phyloP scores from a whole-genome alignment of 2,329 filamentous ascomycete genomes.

The Epicoccum sorghinum region DNA sequence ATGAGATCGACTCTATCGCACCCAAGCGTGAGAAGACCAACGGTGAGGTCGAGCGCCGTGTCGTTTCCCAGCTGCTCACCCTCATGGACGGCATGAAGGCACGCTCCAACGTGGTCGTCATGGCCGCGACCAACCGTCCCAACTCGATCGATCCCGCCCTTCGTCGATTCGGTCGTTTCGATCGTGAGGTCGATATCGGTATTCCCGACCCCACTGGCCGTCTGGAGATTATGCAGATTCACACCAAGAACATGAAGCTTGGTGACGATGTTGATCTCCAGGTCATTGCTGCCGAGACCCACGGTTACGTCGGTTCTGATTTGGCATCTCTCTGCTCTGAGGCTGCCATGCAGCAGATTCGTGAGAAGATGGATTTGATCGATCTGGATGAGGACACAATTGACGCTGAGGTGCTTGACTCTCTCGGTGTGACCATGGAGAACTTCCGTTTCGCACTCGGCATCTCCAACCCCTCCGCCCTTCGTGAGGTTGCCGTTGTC shows the following conservation, averaged over 20 bases:
- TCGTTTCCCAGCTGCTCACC: conserved; percentile 94
- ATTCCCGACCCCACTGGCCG: conserved; percentile 97
- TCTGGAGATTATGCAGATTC: conserved; percentile 98
- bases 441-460: conserved; percentile 99
- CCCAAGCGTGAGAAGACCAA: conserved; percentile 99
- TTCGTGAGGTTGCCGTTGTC: conserved; percentile 97
- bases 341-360: conserved; percentile 99
- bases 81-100: conserved; percentile 99
- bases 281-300: conserved; percentile 94
- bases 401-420: conserved; percentile 97
- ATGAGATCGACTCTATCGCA: conserved; percentile 98
- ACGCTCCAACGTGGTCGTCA: conserved; percentile 96
- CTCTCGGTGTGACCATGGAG: conserved; percentile 98
- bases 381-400: conserved; percentile 99
- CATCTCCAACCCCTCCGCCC: conserved; percentile 96
- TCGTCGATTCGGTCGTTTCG: conserved; percentile 97
- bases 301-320: conserved; percentile 99
- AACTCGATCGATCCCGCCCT: conserved; percentile 99
- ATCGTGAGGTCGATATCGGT: conserved; percentile 97
- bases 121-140: conserved; percentile 98
- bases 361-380: conserved; percentile 99
- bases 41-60: conserved; percentile 96
- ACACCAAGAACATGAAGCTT: conserved; percentile 99
- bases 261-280: conserved; percentile 95
- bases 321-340: conserved; percentile 97